Evolutionary conservation across 2,329 filamentous ascomycete genomes (phyloP).

Genomic region (Trichoderma sp.): DNA sequence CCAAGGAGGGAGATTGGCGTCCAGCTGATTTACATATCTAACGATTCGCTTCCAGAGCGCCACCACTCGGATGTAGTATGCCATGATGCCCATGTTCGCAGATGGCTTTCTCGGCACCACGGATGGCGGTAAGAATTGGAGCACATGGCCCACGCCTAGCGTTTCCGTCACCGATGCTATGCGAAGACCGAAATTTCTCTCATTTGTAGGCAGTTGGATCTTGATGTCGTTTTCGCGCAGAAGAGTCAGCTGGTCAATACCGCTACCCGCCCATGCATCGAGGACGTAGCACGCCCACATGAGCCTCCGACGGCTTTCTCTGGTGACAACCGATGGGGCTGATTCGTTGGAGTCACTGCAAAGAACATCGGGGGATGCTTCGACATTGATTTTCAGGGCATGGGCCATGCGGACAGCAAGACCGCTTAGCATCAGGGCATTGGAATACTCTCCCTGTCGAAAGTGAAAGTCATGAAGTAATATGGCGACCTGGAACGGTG

Average conservation of each 20-base stretch:
- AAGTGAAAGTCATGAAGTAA: slow-evolving; percentile 46
- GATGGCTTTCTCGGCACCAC: slow-evolving; percentile 43
- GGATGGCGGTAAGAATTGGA: slow-evolving; percentile 44
- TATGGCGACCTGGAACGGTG: slow-evolving; percentile 36
- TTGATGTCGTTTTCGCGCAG: slow-evolving; percentile 46
- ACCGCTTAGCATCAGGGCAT: slow-evolving; percentile 46
- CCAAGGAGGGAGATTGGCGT: slow-evolving; percentile 45
- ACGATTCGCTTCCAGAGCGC: slow-evolving; percentile 46
- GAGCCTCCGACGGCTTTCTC: slow-evolving; percentile 43
- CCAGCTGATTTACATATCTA: slow-evolving; percentile 46
- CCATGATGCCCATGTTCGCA: slow-evolving; percentile 48
- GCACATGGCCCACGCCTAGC: slow-evolving; percentile 43
- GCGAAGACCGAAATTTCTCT: slow-evolving; percentile 45
- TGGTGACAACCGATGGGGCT: slow-evolving; percentile 40
- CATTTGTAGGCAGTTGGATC: slow-evolving; percentile 45
- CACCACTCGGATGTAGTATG: slow-evolving; percentile 46
- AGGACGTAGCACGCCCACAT: slow-evolving; percentile 49
- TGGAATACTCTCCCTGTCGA: slow-evolving; percentile 43
- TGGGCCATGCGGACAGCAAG: slow-evolving; percentile 46
- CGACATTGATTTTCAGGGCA: slow-evolving; percentile 44
- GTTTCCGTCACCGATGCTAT: slow-evolving; percentile 45
- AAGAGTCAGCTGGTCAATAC: slow-evolving; percentile 43
- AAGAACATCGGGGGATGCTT: slow-evolving; percentile 42
- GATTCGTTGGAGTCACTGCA: slow-evolving; percentile 38
- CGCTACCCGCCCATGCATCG: slow-evolving; percentile 45